Percentiles rank a stretch among this genome's conserved stretches.
phyloP scores from a whole-genome alignment of 1,139 yeast genomes.

The Citeromyces hawaiiensis region DNA sequence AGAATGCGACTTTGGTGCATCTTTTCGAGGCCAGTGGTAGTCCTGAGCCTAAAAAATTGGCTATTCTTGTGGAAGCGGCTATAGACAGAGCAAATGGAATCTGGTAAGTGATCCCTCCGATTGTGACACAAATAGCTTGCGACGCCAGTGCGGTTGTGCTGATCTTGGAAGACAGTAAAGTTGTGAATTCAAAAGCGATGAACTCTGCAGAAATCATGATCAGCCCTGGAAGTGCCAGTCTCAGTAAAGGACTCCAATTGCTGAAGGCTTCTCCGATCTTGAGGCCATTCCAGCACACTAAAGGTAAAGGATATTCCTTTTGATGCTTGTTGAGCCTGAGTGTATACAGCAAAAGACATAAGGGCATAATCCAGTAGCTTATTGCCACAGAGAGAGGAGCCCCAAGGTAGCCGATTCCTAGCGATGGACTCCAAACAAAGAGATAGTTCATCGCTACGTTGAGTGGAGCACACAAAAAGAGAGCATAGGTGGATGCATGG shows the following conservation, averaged over 20 bases:
- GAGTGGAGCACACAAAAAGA: conserved; percentile 57
- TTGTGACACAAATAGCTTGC: conserved; percentile 58
- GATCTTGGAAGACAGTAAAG: conserved; percentile 46
- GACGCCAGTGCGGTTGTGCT: conserved; percentile 62
- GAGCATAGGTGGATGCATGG: conserved; percentile 65
- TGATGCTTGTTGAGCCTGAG: conserved; percentile 29
- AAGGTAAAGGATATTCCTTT: conserved; percentile 12
- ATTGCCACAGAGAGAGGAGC: conserved; percentile 66
- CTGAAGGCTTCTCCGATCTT: conserved; percentile 23
- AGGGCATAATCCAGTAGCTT: conserved; percentile 58
- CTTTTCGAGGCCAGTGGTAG: conserved; percentile 33
- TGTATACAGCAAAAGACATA: conserved; percentile 30
- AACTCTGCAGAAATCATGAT: conserved; percentile 58
- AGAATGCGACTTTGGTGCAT: conserved; percentile 26
- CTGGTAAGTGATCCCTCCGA: conserved; percentile 58
- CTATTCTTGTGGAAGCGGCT: conserved; percentile 65
- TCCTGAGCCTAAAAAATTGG: conserved; percentile 69
- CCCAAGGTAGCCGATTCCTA: conserved; percentile 60
- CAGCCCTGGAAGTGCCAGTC: conserved; percentile 46
- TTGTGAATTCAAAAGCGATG: conserved; percentile 54
- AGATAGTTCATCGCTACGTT: conserved; percentile 50
- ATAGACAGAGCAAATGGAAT: conserved; percentile 65
- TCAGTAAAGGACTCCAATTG: conserved; percentile 39
- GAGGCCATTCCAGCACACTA: conserved; percentile 37
- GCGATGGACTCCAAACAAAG: conserved; percentile 44